Percentiles rank a stretch among this genome's conserved stretches.
Conservation (phyloP, 2,329 filamentous ascomycete genomes). For the Claviceps digitariae region DNA sequence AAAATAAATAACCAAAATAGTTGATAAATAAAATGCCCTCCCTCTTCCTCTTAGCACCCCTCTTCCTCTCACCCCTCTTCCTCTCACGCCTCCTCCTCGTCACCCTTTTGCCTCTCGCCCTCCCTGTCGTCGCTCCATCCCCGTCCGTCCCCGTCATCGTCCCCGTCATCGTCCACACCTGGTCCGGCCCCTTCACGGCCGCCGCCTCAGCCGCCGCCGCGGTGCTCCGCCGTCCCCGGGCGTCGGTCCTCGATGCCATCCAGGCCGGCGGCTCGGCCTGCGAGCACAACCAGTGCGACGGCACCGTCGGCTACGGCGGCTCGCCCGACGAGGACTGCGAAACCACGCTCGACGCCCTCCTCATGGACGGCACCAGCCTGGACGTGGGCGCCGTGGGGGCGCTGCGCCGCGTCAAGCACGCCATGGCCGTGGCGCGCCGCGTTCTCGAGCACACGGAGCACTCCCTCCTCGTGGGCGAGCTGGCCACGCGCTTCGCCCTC, state of each 20-base stretch:
- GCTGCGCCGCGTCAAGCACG: conserved; percentile 33
- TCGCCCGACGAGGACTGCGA: conserved; percentile 43
- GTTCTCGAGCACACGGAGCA: conserved; percentile 39
- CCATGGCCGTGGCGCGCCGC: conserved; percentile 34
- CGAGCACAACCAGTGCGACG: conserved; percentile 38
- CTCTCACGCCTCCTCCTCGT: neutral
- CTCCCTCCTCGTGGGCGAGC: conserved; percentile 37
- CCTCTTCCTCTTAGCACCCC: neutral
- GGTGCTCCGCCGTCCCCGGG: conserved; percentile 17
- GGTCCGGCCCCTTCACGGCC: conserved; percentile 36
- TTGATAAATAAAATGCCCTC: neutral
- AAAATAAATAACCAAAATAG: no score
- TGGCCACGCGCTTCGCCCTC: conserved; percentile 38
- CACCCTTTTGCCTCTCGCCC: neutral
- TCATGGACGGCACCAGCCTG: conserved; percentile 40
- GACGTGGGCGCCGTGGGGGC: conserved; percentile 39
- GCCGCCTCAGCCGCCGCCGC: conserved; percentile 38
- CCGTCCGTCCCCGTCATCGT: conserved; percentile 14
- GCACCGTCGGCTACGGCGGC: conserved; percentile 40
- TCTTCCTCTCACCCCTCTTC: conserved; percentile 2
- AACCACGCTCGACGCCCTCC: conserved; percentile 44
- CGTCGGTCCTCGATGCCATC: conserved; percentile 35
- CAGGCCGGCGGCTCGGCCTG: conserved; percentile 37
- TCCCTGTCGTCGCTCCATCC: conserved; percentile 1
- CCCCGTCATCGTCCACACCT: conserved; percentile 41